These are phyloP conservation scores for Sequoiadendron giganteum DNA, from an alignment of 75 land plant genomes.

Conservation along the genomic window DNA sequence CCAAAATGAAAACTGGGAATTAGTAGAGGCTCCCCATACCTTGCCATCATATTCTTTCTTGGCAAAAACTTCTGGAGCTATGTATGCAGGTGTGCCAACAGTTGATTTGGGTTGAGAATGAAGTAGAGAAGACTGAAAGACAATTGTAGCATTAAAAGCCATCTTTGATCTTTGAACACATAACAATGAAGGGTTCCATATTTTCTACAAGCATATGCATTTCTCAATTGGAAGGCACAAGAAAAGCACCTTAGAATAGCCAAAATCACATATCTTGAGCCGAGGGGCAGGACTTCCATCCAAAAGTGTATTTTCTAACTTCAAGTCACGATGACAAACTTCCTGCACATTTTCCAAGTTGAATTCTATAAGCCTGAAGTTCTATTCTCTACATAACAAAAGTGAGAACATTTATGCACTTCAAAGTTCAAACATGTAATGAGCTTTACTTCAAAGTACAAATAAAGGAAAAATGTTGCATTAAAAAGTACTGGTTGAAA, in stretches of 20 bases:
- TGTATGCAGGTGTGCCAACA: slow-evolving; percentile 78
- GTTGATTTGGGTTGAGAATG: slow-evolving; percentile 85
- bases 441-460: not conserved
- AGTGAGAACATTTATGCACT: not conserved
- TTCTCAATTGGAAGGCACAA: not conserved
- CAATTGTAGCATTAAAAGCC: not conserved
- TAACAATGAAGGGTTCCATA: not conserved
- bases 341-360: slow-evolving; percentile 22
- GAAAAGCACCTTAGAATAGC: slow-evolving; percentile 60
- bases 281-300: slow-evolving; percentile 77
- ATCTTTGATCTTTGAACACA: not conserved
- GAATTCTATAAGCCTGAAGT: not conserved
- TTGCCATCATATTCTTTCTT: slow-evolving; percentile 82
- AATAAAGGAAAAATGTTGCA: not conserved
- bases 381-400: not conserved
- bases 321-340: slow-evolving; percentile 73
- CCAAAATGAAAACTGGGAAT: not conserved
- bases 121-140: slow-evolving; percentile 56
- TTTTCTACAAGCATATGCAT: not conserved
- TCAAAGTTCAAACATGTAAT: not conserved
- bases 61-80: slow-evolving; percentile 68
- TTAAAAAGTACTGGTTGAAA: not conserved
- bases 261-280: slow-evolving; percentile 78
- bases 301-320: slow-evolving; percentile 63
- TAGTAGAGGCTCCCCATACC: slow-evolving; percentile 27